Evolutionary conservation across 108 stramenopile species (phyloP).

Genomic region (Cyclotella baltica): DNA sequence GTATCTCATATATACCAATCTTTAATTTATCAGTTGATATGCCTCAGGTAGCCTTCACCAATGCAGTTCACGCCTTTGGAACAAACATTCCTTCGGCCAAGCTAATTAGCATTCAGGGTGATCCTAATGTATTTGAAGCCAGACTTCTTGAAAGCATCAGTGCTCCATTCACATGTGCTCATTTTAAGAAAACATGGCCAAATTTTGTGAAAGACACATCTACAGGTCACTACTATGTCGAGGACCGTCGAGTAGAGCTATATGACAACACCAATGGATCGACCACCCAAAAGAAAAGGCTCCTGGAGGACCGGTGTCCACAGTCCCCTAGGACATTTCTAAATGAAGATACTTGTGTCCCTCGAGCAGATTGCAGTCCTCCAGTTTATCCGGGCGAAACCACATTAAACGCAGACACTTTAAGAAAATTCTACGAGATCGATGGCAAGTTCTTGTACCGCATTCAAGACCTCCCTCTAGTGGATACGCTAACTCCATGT

Average conservation of each 20-base stretch:
- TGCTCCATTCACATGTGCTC: constrained; percentile 2
- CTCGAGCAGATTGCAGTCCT: constrained; percentile 30
- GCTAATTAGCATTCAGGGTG: constrained; percentile 6
- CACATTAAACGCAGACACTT: constrained; percentile 15
- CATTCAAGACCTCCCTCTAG: constrained; percentile 28
- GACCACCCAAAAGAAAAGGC: constrained; percentile 10
- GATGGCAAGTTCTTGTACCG: constrained; percentile 42
- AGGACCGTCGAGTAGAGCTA: constrained; percentile 39
- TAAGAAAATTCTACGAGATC: constrained; percentile 42
- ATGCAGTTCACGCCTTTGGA: not conserved
- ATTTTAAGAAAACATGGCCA: constrained; percentile 35
- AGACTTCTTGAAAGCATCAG: constrained; percentile 14
- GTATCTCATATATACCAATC: not conserved
- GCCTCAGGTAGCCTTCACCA: constrained; percentile 14
- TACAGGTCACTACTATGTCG: constrained; percentile 34
- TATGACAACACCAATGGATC: constrained; percentile 21
- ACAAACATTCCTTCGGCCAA: constrained; percentile 11
- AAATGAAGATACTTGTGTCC: constrained; percentile 35
- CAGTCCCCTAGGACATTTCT: constrained; percentile 33
- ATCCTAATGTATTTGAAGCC: constrained; percentile 23
- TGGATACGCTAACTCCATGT: constrained; percentile 39
- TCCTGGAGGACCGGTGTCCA: constrained; percentile 30
- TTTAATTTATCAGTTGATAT: constrained; percentile 2
- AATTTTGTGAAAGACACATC: constrained; percentile 36
- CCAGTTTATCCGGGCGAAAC: constrained; percentile 19